Evolutionary conservation across 192 early-diverging fungal genomes (phyloP).

Genomic region (Helicostylum pulchrum): DNA sequence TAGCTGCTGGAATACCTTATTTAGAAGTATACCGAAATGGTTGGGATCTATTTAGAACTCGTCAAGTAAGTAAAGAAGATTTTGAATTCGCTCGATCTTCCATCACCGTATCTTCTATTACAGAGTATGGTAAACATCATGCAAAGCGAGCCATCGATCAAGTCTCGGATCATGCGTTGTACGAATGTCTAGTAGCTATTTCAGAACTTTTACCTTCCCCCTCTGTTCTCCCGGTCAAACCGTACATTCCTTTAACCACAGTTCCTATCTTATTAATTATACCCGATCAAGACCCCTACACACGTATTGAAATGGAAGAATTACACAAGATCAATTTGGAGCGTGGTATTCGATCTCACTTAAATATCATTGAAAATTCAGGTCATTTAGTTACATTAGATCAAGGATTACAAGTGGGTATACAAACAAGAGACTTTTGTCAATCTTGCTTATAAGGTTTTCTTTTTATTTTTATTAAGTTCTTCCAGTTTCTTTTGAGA

Average conservation of each 20-base stretch:
- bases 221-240: background rate
- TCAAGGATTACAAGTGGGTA: background rate
- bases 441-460: background rate
- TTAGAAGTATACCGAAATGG: background rate
- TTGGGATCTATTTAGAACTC: background rate
- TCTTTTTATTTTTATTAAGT: background rate
- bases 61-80: background rate
- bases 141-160: background rate
- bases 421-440: background rate
- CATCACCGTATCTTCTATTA: background rate
- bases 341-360: background rate
- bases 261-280: background rate
- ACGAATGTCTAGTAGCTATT: background rate
- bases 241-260: background rate
- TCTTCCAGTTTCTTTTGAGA: conserved; percentile 4
- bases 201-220: background rate
- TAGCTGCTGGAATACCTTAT: background rate
- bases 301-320: background rate
- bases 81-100: background rate
- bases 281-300: background rate
- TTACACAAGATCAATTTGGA: background rate
- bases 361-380: background rate
- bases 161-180: background rate
- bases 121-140: background rate
- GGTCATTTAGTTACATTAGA: conserved; percentile 14